These are phyloP conservation scores for Trametes hirsuta DNA, from an alignment of 1,284 basidiomycete species.

Conservation along the genomic window DNA sequence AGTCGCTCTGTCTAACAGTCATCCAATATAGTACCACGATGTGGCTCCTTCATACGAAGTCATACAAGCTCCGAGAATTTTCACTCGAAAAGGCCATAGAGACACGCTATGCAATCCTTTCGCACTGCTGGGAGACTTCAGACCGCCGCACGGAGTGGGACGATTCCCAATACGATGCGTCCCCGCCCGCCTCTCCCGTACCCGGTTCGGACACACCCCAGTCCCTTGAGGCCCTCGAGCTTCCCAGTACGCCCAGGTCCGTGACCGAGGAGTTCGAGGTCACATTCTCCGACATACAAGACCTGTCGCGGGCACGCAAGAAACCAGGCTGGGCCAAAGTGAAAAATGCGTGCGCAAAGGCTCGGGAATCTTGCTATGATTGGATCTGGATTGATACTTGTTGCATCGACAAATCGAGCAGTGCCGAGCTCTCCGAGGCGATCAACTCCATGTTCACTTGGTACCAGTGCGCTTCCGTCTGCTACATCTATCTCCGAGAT, in stretches of 20 bases:
- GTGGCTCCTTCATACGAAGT: background rate
- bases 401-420: conserved; percentile 18
- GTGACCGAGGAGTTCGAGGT: background rate
- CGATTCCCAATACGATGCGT: too few relatives aligned
- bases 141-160: too few relatives aligned
- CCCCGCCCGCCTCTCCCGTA: too few relatives aligned
- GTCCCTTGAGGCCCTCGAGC: too few relatives aligned
- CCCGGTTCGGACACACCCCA: too few relatives aligned
- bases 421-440: conserved; percentile 10
- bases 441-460: too few relatives aligned
- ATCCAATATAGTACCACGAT: background rate
- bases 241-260: too few relatives aligned
- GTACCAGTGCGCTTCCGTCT: too few relatives aligned
- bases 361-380: background rate
- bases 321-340: background rate
- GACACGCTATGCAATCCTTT: conserved; percentile 9
- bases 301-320: background rate
- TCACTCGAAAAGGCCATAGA: background rate
- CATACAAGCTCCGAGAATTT: background rate
- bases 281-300: background rate
- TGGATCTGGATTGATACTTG: conserved; percentile 20
- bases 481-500: too few relatives aligned
- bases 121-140: conserved; percentile 4
- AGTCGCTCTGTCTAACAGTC: too few relatives aligned
- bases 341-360: background rate